Percentiles rank a stretch among this genome's conserved stretches.
phyloP scores from a whole-genome alignment of 805 yeast species.

The Teunomyces kruisii region DNA sequence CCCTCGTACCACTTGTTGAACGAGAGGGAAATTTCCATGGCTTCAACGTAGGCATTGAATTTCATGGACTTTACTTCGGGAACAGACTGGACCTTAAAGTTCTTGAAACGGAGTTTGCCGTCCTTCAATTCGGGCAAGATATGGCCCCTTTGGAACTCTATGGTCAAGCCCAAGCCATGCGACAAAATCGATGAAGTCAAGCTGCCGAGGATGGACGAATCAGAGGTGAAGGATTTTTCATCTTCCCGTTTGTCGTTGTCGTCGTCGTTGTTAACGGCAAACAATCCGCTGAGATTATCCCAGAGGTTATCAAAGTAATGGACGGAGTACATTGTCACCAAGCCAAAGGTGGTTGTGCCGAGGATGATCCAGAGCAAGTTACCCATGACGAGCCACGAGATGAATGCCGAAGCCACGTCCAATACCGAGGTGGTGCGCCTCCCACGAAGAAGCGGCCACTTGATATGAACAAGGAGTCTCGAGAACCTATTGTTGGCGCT shows the following conservation, averaged over 20 bases:
- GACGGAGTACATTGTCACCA: constrained; percentile 45
- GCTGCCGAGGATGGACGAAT: constrained; percentile 29
- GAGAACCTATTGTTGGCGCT: constrained; percentile 31
- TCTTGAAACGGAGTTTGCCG: constrained; percentile 49
- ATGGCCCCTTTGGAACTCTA: constrained; percentile 38
- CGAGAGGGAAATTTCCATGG: constrained; percentile 46
- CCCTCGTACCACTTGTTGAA: constrained; percentile 59
- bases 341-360: constrained; percentile 58
- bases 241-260: constrained; percentile 6
- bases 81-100: constrained; percentile 24
- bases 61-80: constrained; percentile 9
- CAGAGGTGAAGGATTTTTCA: not conserved
- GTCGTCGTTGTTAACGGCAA: constrained; percentile 22
- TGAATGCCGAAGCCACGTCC: constrained; percentile 50
- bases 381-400: constrained; percentile 59
- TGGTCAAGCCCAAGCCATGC: constrained; percentile 36
- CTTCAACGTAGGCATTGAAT: constrained; percentile 35
- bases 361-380: constrained; percentile 53
- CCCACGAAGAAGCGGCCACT: constrained; percentile 51
- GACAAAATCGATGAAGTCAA: constrained; percentile 37
- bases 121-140: constrained; percentile 46
- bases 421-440: constrained; percentile 49
- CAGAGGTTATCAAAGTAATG: constrained; percentile 33
- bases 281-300: constrained; percentile 16
- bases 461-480: constrained; percentile 36